Evolutionary conservation across 2,329 filamentous ascomycete genomes (phyloP), one percentile per base, ranked within the genome.

Genomic region (Diaporthe nobilis): DNA sequence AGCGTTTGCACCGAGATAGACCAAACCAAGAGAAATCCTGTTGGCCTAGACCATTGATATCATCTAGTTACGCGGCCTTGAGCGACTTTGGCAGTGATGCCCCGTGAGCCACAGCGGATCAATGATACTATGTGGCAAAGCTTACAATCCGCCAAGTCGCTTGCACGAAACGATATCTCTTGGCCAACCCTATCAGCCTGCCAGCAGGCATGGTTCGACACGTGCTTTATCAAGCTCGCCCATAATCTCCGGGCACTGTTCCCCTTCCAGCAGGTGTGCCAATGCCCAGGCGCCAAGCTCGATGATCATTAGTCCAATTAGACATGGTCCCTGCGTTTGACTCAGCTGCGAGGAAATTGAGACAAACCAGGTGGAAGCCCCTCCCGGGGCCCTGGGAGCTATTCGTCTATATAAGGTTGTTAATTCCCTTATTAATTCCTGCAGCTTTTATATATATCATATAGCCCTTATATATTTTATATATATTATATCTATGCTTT

Each of bases 211-310:
- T 53, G 13, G 2, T 53, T 53, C 34, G 34, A 53, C 47, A 68
- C 47, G 63, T 68, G 63, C 31, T 17, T 39, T 53, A 25, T 68
- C 63, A 68, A 68, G 63, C 63, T 68, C 63, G 63, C 44, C 63
- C 44, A 53, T 17, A 68, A 44, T 51, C 31, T 37, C 63, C 47
- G 63, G 44, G 34, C 63, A 6, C 63, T 53, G 63, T 20, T 39
- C 63, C 63, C 10, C 22, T 68, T 68, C 7, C 31, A 68, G 63
- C 20, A 68, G 63, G 63, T 68, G 44, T 25, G 6, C 63, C 31
- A 20, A 20, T 68, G 63, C 63, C 63, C 47, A 68, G 63, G 47
- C 47, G 63, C 63, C 63, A 68, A 68, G 63, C 31, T 25, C 34
- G 22, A 49, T 20, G 63, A 68, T 53, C 31, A 39, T 53, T 68